Conservation (phyloP, 495 filamentous ascomycete species). For the Polyplosphaeria fusca region DNA sequence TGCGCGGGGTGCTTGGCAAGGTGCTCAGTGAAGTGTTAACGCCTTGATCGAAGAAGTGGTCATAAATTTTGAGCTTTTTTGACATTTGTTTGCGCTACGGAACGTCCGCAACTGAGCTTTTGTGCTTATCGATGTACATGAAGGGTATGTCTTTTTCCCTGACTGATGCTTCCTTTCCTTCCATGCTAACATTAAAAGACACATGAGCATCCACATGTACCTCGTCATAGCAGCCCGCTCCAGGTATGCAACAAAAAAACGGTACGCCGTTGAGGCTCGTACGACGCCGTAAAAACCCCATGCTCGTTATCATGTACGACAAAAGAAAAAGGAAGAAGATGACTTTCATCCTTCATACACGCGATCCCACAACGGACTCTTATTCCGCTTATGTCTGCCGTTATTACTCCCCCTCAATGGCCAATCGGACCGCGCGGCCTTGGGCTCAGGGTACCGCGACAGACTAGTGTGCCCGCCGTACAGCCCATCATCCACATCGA, state of each 20-base stretch:
- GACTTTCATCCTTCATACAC: constrained; percentile 23
- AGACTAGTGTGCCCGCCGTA: constrained; percentile 23
- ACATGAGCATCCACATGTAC: no score
- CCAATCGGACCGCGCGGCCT: constrained; percentile 24
- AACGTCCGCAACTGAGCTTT: no score
- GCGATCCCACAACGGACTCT: constrained; percentile 29
- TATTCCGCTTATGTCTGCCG: neutral
- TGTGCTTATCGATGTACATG: no score
- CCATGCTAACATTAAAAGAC: neutral
- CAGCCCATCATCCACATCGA: constrained; percentile 6
- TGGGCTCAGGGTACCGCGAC: constrained; percentile 18
- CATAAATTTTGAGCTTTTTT: no score
- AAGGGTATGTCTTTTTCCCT: no score
- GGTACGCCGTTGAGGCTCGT: no score
- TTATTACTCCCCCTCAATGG: constrained; percentile 26
- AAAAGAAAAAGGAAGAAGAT: neutral
- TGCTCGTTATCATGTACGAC: neutral
- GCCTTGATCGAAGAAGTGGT: no score
- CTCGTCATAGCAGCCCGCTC: no score
- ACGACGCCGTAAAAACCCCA: no score
- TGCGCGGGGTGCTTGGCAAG: constrained; percentile 65
- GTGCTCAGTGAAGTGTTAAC: constrained; percentile 47
- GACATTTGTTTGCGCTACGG: no score
- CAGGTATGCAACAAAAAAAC: no score
- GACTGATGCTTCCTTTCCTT: neutral